Evolutionary conservation across 73 alveolate genomes (phyloP), one percentile per base, ranked within the genome.

Genomic region (Paramecium pentaurelia): DNA sequence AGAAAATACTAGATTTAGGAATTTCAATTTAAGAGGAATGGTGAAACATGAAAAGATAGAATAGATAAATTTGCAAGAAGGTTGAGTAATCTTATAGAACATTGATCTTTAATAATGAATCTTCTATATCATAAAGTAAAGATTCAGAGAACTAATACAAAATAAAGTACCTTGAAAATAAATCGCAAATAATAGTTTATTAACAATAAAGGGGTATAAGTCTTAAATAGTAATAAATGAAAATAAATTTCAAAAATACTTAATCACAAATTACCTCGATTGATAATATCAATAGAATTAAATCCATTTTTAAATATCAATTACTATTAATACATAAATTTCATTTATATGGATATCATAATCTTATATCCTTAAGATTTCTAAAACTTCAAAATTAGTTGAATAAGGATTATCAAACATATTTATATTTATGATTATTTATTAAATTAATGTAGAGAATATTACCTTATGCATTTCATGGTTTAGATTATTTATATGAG

Each of bases 401-500:
- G 49, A 40, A 40, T 40, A 6, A 40, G 1, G 0, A 18, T 54
- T 54, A 54, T 54, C 70, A 54, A 54, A 20, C 12, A n/a, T 4
- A 20, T 18, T 54, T 54, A 54, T 54, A 54, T 16, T 54, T 20
- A 54, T 54, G 32, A 54, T n/a, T 54, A 64, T 64, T 64, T 28
- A 64, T 32, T 64, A 12, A 64, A 32, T 64, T 80, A 45, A 80
- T 80, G 91, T 80, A 80, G 34, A 80, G 77, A 47, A 9, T 45
- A 25, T 80, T 80, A 36, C 91, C 91, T 6, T 49, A 42, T 80
- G 71, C 91, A 25, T 80, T 80, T 27, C 45, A 47, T 45, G 91
- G 91, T 45, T 49, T 80, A 80, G 91, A 80, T 80, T 80, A 80
- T 80, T 20, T 80, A 34, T 80, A 80, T 47, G 49, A 40, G 49